Conservation (phyloP, 2,329 filamentous ascomycete species). For the Ophiocordyceps camponoti-floridani region DNA sequence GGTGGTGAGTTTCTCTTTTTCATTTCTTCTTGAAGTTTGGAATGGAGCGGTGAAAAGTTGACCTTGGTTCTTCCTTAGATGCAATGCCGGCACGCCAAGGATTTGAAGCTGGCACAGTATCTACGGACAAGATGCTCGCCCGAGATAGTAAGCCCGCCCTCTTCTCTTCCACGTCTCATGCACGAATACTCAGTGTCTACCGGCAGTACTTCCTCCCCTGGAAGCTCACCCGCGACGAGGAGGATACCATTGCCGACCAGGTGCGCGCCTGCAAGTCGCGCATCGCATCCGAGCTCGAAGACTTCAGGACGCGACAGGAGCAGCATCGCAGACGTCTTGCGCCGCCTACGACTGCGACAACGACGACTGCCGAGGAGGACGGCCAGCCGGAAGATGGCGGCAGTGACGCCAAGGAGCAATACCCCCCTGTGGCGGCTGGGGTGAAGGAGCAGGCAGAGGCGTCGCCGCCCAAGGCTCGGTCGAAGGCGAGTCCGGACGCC, state of each 20-base stretch:
- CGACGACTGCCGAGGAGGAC: conserved; percentile 3
- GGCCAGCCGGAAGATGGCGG: background rate
- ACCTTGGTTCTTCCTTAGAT: conserved; percentile 33
- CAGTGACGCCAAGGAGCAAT: background rate
- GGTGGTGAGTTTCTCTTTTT: conserved; percentile 38
- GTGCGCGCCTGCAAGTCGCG: conserved; percentile 43
- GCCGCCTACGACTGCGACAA: conserved; percentile 1
- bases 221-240: conserved; percentile 51
- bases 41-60: background rate
- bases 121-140: conserved; percentile 57
- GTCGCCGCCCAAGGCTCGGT: background rate
- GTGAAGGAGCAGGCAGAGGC: background rate
- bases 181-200: too few relatives aligned
- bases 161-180: too few relatives aligned
- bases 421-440: background rate
- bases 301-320: conserved; percentile 36
- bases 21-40: background rate
- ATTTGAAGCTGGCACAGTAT: conserved; percentile 54
- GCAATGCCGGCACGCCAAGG: conserved; percentile 53
- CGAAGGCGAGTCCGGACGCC: background rate
- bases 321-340: conserved; percentile 14
- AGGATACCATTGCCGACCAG: conserved; percentile 54
- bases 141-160: conserved; percentile 42
- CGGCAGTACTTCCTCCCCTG: conserved; percentile 71
- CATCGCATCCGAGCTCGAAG: conserved; percentile 46